Percentiles rank a stretch among this genome's conserved stretches.
Conservation (phyloP, 345 rosid species). For the Linum usitatissimum region DNA sequence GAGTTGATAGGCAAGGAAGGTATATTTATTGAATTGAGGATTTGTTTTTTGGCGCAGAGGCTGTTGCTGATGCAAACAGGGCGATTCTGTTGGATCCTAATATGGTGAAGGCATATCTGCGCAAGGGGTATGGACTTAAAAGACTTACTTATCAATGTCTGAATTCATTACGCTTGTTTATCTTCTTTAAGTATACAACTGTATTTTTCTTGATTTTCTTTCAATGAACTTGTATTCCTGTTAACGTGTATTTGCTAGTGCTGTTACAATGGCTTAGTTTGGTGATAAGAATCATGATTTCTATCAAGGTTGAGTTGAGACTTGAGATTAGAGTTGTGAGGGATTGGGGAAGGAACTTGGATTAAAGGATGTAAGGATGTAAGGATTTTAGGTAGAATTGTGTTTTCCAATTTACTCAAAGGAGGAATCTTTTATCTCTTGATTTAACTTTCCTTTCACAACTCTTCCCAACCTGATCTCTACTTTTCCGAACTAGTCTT, state of each 20-base stretch:
- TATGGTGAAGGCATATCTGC: conserved; percentile 64
- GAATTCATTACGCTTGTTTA: background rate
- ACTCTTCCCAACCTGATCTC: too few relatives aligned
- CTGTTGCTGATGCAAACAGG: conserved; percentile 67
- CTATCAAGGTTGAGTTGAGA: too few relatives aligned
- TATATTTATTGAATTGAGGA: background rate
- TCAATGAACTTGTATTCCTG: background rate
- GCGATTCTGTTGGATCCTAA: conserved; percentile 67
- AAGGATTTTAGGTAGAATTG: too few relatives aligned
- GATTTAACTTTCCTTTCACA: too few relatives aligned
- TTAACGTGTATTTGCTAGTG: background rate
- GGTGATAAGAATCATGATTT: too few relatives aligned
- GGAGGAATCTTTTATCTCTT: too few relatives aligned
- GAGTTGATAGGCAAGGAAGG: background rate
- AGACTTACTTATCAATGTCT: background rate
- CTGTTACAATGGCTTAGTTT: background rate
- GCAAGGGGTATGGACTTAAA: conserved; percentile 47
- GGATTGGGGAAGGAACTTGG: too few relatives aligned
- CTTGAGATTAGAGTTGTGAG: too few relatives aligned
- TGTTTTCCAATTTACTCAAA: too few relatives aligned
- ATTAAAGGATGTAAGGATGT: too few relatives aligned
- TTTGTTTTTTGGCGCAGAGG: conserved; percentile 38
- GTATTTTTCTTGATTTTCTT: conserved; percentile 10
- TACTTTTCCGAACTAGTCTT: too few relatives aligned
- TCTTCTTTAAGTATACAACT: too few relatives aligned